A percentile compares a stretch with the other conserved stretches of the same genome.
Evolutionary conservation across 2,329 filamentous ascomycete genomes (phyloP).

Genomic region (Phymatotrichopsis omnivora): DNA sequence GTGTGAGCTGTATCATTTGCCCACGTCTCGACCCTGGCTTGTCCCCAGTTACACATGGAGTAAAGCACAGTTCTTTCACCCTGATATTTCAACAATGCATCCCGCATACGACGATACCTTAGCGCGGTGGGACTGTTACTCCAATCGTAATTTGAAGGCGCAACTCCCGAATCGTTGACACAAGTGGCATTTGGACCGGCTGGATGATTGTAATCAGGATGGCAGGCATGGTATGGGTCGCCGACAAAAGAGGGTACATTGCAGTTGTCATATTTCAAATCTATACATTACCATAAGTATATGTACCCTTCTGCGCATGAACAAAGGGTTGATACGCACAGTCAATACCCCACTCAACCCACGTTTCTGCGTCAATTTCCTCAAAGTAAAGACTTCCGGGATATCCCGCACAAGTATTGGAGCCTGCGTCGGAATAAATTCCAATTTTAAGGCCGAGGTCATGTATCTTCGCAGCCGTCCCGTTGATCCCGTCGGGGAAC

Average conservation of each 20-base stretch:
- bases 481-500: slow-evolving; percentile 50
- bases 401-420: slow-evolving; percentile 46
- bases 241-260: slow-evolving; percentile 36
- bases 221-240: slow-evolving; percentile 32
- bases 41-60: slow-evolving; percentile 47
- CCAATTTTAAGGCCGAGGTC: slow-evolving; percentile 50
- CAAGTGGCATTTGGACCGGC: slow-evolving; percentile 39
- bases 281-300: slow-evolving; percentile 31
- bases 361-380: slow-evolving; percentile 46
- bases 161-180: slow-evolving; percentile 33
- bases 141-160: slow-evolving; percentile 44
- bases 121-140: slow-evolving; percentile 40
- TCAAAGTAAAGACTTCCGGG: slow-evolving; percentile 49
- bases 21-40: slow-evolving; percentile 43
- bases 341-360: slow-evolving; percentile 50
- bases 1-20: slow-evolving; percentile 42
- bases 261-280: slow-evolving; percentile 52
- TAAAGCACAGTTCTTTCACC: slow-evolving; percentile 43
- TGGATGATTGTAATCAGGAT: slow-evolving; percentile 35
- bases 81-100: slow-evolving; percentile 41
- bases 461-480: slow-evolving; percentile 46
- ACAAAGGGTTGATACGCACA: slow-evolving; percentile 35
- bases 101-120: slow-evolving; percentile 44
- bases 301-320: not conserved
- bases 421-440: slow-evolving; percentile 51